Percentiles rank a stretch among this genome's conserved stretches.
These are phyloP conservation scores for Ganoderma sp. DNA, from an alignment of 1,284 basidiomycete species.

Conservation along the genomic window DNA sequence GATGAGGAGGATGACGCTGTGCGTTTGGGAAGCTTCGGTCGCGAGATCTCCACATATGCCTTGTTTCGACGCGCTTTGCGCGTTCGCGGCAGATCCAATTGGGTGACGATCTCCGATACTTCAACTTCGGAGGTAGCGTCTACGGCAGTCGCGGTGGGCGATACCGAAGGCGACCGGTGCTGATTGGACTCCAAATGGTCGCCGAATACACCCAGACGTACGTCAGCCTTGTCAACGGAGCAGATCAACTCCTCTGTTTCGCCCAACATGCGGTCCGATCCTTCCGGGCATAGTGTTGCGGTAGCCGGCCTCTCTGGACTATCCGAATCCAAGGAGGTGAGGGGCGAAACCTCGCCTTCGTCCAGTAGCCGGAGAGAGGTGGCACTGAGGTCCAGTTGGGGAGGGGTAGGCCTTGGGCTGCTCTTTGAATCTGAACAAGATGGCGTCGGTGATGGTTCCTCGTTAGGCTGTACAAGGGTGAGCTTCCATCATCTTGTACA, in stretches of 20 bases:
- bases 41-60: conserved; percentile 6
- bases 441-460: not conserved
- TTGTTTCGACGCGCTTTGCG: not conserved
- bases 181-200: conserved; percentile 2
- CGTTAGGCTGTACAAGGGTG: not conserved
- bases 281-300: not conserved
- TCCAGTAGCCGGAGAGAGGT: not conserved
- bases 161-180: conserved; percentile 1
- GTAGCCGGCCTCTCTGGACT: not conserved
- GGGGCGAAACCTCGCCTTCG: conserved; percentile 2
- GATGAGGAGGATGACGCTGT: not conserved
- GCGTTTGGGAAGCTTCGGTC: not conserved
- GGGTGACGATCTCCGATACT: conserved; percentile 1
- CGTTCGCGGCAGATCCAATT: not conserved
- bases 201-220: not conserved
- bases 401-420: not conserved
- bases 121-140: not conserved
- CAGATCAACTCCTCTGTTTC: not conserved
- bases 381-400: not conserved
- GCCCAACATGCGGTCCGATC: not conserved
- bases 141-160: not conserved
- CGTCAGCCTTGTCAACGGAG: conserved; percentile 3
- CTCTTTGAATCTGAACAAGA: not conserved
- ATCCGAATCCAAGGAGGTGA: not conserved
- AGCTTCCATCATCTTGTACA: not conserved